A percentile compares a stretch with the other conserved stretches of the same genome.
These are phyloP conservation scores for Saturnispora galanensis DNA, from an alignment of 805 yeast genomes.

Conservation along the genomic window DNA sequence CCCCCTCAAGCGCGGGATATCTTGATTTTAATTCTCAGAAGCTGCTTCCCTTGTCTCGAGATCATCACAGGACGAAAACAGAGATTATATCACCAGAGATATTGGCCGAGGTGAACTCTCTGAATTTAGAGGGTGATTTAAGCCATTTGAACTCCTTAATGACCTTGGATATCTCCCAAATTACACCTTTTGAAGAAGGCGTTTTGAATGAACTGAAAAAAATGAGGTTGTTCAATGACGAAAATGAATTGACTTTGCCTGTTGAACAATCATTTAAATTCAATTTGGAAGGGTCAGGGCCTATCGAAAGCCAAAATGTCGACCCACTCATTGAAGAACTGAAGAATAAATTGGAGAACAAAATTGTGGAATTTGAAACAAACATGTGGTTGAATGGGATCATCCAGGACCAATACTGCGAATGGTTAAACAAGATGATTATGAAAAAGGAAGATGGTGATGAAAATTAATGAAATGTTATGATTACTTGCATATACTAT, in stretches of 20 bases:
- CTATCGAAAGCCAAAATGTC: neutral
- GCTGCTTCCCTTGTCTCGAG: neutral
- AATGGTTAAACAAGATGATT: neutral
- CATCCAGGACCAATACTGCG: neutral
- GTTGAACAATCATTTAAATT: neutral
- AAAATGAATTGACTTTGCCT: neutral
- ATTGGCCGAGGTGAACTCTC: neutral
- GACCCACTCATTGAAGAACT: neutral
- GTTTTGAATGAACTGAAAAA: constrained; percentile 3
- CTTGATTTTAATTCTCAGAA: no score
- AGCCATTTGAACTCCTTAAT: constrained; percentile 1
- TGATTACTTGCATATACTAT: no score
- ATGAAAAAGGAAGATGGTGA: neutral
- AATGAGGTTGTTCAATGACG: neutral
- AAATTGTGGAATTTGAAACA: neutral
- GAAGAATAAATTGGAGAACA: neutral
- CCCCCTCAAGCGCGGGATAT: no score
- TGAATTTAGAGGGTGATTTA: neutral
- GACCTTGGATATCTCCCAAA: constrained; percentile 7
- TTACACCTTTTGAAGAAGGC: constrained; percentile 9
- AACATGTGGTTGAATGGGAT: neutral
- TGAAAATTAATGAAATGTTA: no score
- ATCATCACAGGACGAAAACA: neutral
- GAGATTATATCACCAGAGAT: neutral
- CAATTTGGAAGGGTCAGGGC: neutral